Conservation (phyloP, 805 yeast species). For the Komagataella pastoris region DNA sequence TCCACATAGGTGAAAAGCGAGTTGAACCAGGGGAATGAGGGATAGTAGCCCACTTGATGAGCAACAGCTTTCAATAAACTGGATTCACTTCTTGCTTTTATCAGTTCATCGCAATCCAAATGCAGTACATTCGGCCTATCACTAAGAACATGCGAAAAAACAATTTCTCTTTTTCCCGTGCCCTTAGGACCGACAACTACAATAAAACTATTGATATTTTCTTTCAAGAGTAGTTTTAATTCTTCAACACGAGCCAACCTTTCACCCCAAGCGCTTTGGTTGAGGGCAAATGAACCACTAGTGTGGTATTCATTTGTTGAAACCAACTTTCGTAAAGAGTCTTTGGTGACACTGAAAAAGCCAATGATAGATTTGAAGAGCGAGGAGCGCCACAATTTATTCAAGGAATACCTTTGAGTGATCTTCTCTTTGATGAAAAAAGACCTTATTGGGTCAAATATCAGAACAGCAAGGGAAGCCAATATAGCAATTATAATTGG, state of each 20-base stretch:
- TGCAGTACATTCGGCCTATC: conserved; percentile 49
- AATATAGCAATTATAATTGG: conserved; percentile 70
- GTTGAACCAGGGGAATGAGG: conserved; percentile 88
- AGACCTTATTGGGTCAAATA: conserved; percentile 89
- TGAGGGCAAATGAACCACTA: conserved; percentile 4
- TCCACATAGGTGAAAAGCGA: conserved; percentile 69
- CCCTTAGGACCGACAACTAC: conserved; percentile 90
- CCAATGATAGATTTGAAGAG: conserved; percentile 21
- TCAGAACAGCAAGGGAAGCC: conserved; percentile 69
- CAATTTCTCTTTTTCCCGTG: conserved; percentile 79
- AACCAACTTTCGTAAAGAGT: conserved; percentile 12
- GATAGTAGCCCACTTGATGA: conserved; percentile 75
- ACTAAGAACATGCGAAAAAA: conserved; percentile 50
- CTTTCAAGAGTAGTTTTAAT: conserved; percentile 67
- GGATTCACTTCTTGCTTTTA: conserved; percentile 64
- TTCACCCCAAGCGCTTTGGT: conserved; percentile 46
- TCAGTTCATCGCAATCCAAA: conserved; percentile 68
- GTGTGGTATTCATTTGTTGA: conserved; percentile 4
- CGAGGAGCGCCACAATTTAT: conserved; percentile 20
- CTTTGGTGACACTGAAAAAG: conserved; percentile 13
- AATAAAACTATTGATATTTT: conserved; percentile 83
- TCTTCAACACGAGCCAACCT: conserved; percentile 55
- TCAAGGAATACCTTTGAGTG: conserved; percentile 40
- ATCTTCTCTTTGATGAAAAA: conserved; percentile 67
- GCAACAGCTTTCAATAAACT: conserved; percentile 58